Conservation (phyloP, 75 land plant species). For the Sequoiadendron giganteum region DNA sequence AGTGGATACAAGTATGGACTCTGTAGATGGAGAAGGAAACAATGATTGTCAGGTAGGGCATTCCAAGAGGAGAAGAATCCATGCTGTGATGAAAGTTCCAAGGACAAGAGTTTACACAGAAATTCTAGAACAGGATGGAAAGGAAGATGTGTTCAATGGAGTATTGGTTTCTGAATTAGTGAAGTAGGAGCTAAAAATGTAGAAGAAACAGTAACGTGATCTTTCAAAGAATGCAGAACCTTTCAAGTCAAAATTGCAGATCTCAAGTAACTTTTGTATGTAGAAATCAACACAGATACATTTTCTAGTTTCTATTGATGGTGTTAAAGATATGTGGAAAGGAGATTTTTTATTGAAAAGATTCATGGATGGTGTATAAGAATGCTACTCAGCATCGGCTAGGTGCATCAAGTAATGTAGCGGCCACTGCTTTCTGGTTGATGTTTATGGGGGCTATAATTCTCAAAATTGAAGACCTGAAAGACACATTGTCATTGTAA, state of each 20-base stretch:
- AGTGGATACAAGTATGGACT: constrained; percentile 13
- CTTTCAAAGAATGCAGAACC: not conserved
- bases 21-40: constrained; percentile 6
- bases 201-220: not conserved
- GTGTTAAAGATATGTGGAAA: not conserved
- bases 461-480: not conserved
- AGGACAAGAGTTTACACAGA: constrained; percentile 1
- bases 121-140: not conserved
- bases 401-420: constrained; percentile 1
- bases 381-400: not conserved
- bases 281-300: not conserved
- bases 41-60: not conserved
- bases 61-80: constrained; percentile 11
- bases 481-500: not conserved
- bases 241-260: not conserved
- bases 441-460: not conserved
- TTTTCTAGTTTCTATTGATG: not conserved
- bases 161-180: constrained; percentile 10
- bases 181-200: not conserved
- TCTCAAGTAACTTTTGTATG: not conserved
- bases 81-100: constrained; percentile 12
- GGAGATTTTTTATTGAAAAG: not conserved
- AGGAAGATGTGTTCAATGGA: constrained; percentile 8
- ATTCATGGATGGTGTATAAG: not conserved
- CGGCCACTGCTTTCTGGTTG: not conserved